These are phyloP conservation scores for Cryomyces minteri DNA, from an alignment of 495 filamentous ascomycete genomes.

Conservation along the genomic window DNA sequence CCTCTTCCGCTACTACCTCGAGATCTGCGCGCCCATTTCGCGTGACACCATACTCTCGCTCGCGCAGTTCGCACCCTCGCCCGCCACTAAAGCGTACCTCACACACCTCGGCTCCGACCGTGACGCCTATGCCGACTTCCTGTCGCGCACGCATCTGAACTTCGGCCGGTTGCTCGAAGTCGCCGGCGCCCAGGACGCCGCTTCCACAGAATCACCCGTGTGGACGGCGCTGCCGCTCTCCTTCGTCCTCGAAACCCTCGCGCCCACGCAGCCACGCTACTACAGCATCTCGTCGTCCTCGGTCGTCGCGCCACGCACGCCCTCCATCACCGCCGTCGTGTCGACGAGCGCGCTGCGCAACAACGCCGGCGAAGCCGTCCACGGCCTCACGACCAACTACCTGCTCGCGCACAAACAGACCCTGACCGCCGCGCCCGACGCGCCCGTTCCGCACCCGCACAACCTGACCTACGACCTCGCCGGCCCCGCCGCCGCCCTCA, in stretches of 20 bases:
- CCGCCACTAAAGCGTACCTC: conserved; percentile 20
- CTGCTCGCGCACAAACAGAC: conserved; percentile 21
- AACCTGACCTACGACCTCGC: conserved; percentile 20
- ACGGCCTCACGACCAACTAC: conserved; percentile 30
- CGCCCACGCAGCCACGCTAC: conserved; percentile 26
- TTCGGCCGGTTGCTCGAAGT: conserved; percentile 23
- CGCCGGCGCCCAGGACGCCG: conserved; percentile 1
- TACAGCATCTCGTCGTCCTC: conserved; percentile 37
- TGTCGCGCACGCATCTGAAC: conserved; percentile 21
- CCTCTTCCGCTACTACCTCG: conserved; percentile 29
- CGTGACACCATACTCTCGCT: conserved; percentile 24
- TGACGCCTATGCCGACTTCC: conserved; percentile 17
- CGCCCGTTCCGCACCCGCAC: conserved; percentile 13
- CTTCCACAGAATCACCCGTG: neutral
- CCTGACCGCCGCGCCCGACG: neutral
- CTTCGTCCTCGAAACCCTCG: conserved; percentile 26
- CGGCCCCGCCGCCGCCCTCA: conserved; percentile 14
- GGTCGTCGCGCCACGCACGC: conserved; percentile 23
- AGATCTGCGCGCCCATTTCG: conserved; percentile 29
- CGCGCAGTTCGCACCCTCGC: conserved; percentile 26
- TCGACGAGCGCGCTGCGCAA: conserved; percentile 14
- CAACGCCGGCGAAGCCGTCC: conserved; percentile 16
- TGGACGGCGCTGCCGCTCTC: conserved; percentile 27
- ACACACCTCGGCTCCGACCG: conserved; percentile 18
- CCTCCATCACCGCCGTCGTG: conserved; percentile 27